Conservation (phyloP, 73 alveolate species). For the Paramecium tetraurelia region DNA sequence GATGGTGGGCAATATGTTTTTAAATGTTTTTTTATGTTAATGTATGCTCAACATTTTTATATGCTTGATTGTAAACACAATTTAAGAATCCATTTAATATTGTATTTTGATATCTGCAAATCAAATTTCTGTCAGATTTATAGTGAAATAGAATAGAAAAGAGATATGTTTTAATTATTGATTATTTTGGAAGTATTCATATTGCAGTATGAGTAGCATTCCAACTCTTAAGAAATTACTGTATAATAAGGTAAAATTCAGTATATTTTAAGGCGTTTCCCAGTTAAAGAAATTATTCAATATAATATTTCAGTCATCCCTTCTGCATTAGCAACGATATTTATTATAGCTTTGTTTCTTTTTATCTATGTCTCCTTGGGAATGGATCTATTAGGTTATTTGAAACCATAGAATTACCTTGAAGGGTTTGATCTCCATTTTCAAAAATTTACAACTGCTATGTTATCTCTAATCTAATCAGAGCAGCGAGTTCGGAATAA, state of each 20-base stretch:
- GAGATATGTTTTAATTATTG: neutral
- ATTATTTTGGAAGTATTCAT: conserved; percentile 2
- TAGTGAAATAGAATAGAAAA: neutral
- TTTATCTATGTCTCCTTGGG: conserved; percentile 14
- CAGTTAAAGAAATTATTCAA: neutral
- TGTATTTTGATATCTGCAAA: neutral
- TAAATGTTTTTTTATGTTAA: conserved; percentile 38
- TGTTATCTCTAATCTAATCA: conserved; percentile 8
- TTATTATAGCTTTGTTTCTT: neutral
- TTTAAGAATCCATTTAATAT: neutral
- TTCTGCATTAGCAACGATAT: conserved; percentile 14
- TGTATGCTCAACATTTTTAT: conserved; percentile 59
- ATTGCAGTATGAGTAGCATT: conserved; percentile 25
- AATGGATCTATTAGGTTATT: neutral
- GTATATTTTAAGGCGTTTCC: neutral
- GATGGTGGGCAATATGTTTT: conserved; percentile 50
- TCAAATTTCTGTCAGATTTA: neutral
- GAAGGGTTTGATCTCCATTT: conserved; percentile 38
- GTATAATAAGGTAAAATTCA: neutral
- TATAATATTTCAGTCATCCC: conserved; percentile 31
- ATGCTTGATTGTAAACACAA: conserved; percentile 39
- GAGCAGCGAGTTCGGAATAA: conserved; percentile 49
- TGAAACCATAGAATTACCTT: neutral
- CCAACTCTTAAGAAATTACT: neutral
- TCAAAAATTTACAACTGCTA: conserved; percentile 34